phyloP scores from a whole-genome alignment of 2,329 filamentous ascomycete genomes.

The Didymellaceae sp. region DNA sequence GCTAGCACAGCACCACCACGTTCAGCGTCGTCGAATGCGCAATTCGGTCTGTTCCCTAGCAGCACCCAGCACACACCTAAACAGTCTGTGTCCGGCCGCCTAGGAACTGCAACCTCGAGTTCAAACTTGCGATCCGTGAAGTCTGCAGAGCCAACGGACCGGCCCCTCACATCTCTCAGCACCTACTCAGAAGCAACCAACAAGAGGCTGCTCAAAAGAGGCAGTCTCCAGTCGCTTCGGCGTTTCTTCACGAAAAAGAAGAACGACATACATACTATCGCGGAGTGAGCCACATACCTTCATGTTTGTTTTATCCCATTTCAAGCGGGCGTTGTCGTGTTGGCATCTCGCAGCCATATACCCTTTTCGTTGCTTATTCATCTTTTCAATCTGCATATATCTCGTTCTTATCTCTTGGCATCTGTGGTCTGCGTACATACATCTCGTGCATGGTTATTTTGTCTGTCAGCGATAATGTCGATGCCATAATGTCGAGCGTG shows the following conservation, averaged over 20 bases:
- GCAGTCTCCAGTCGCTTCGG: constrained; percentile 45
- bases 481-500: constrained; percentile 10
- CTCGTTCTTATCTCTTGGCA: constrained; percentile 7
- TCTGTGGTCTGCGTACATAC: constrained; percentile 13
- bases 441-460: constrained; percentile 9
- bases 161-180: constrained; percentile 41
- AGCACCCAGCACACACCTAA: constrained; percentile 40
- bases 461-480: constrained; percentile 4
- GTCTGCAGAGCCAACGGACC: constrained; percentile 28
- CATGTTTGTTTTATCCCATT: constrained; percentile 22
- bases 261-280: constrained; percentile 42
- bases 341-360: constrained; percentile 22
- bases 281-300: constrained; percentile 36
- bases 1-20: constrained; percentile 30
- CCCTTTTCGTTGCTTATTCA: constrained; percentile 17
- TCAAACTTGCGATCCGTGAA: constrained; percentile 20
- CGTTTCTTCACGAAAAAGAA: constrained; percentile 47
- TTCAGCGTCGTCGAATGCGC: constrained; percentile 41
- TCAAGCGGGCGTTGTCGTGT: constrained; percentile 17
- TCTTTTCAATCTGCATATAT: constrained; percentile 12
- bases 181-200: constrained; percentile 26
- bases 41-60: constrained; percentile 46
- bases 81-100: constrained; percentile 37
- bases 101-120: constrained; percentile 34
- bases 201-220: constrained; percentile 38